Percentiles rank a stretch among this genome's conserved stretches.
Conservation (phyloP, 495 filamentous ascomycete genomes). For the Trichoderma reesei region DNA sequence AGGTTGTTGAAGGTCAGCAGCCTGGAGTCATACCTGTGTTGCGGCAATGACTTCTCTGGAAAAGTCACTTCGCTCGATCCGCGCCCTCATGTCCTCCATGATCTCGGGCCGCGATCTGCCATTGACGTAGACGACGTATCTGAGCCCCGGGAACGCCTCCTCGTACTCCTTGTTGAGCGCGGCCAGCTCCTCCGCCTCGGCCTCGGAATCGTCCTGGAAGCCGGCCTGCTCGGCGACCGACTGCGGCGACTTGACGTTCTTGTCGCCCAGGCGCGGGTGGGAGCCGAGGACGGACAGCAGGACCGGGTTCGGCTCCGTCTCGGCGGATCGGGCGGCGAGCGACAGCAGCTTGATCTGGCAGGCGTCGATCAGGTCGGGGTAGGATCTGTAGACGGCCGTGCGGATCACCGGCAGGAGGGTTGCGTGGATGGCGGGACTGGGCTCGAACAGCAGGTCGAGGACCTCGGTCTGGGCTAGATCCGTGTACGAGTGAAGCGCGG, state of each 20-base stretch:
- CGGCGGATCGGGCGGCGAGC: background rate
- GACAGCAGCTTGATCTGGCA: conserved; percentile 41
- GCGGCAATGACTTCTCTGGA: conserved; percentile 60
- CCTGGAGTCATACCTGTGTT: conserved; percentile 63
- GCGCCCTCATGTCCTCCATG: conserved; percentile 72
- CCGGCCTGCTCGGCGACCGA: conserved; percentile 73
- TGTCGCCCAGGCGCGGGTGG: conserved; percentile 79
- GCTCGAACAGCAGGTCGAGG: conserved; percentile 82
- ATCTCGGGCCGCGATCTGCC: conserved; percentile 62
- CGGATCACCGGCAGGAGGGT: conserved; percentile 58
- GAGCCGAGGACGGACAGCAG: conserved; percentile 64
- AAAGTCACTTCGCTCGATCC: conserved; percentile 61
- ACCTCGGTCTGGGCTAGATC: conserved; percentile 47
- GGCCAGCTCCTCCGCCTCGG: conserved; percentile 46
- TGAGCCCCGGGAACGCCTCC: conserved; percentile 65
- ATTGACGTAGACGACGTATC: conserved; percentile 92
- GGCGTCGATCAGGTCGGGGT: conserved; percentile 20
- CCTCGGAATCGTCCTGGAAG: conserved; percentile 39
- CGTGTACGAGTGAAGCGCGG: conserved; percentile 42
- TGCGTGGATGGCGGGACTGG: conserved; percentile 62
- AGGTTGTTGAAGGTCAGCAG: background rate
- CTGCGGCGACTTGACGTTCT: conserved; percentile 54
- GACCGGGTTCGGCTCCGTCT: conserved; percentile 12
- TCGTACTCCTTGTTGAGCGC: conserved; percentile 76
- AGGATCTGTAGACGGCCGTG: conserved; percentile 46